phyloP scores from a whole-genome alignment of 257 asterid species.

The Solanum arcanum region DNA sequence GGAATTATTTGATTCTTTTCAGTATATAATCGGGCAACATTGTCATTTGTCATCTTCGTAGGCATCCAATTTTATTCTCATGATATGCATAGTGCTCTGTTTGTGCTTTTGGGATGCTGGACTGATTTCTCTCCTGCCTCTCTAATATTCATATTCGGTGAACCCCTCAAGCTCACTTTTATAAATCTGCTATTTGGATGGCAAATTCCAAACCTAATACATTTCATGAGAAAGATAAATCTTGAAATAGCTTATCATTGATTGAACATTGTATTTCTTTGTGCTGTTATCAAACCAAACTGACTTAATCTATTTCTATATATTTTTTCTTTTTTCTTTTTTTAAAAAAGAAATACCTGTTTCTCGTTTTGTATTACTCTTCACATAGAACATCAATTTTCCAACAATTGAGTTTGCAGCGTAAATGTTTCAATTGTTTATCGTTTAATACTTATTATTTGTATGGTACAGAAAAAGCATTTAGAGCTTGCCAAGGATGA shows the following conservation, averaged over 20 bases:
- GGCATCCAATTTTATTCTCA: neutral
- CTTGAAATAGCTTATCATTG: neutral
- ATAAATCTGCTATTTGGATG: neutral
- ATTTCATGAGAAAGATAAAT: neutral
- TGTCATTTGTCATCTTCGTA: neutral
- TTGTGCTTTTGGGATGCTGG: neutral
- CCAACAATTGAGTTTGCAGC: neutral
- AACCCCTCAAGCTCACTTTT: neutral
- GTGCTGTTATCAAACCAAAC: neutral
- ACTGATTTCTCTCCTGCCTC: neutral
- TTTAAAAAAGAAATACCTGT: no score
- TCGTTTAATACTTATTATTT: neutral
- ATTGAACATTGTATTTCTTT: neutral
- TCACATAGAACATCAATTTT: neutral
- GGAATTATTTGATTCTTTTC: neutral
- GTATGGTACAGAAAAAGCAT: conserved; percentile 61
- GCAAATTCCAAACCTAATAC: neutral
- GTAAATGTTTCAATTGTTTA: neutral
- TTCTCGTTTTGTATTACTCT: neutral
- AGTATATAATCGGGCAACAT: neutral
- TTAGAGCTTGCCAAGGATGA: conserved; percentile 66
- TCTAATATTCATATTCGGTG: neutral
- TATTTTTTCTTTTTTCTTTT: neutral
- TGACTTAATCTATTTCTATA: neutral
- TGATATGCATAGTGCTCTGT: neutral